Evolutionary conservation across 1,284 basidiomycete genomes (phyloP).

Genomic region (Ustilago cynodontis): DNA sequence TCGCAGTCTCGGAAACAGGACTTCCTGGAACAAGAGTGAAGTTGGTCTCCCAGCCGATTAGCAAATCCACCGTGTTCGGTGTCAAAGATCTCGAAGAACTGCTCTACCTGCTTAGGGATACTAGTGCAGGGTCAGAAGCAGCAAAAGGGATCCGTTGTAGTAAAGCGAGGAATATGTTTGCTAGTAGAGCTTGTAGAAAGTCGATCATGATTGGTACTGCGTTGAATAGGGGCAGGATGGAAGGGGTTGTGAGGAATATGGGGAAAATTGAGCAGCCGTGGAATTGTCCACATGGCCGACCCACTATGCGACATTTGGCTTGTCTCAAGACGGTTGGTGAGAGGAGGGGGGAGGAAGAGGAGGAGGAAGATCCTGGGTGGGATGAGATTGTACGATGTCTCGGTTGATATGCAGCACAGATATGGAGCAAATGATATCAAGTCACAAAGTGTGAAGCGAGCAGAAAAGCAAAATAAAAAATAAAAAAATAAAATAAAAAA

Average conservation of each 20-base stretch:
- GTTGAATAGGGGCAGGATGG: slow-evolving; percentile 83
- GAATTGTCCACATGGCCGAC: slow-evolving; percentile 94
- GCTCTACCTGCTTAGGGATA: slow-evolving; percentile 84
- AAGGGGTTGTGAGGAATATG: slow-evolving; percentile 85
- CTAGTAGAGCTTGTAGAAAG: slow-evolving; percentile 92
- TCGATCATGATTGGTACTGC: slow-evolving; percentile 96
- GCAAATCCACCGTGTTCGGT: slow-evolving; percentile 87
- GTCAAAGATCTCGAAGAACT: slow-evolving; percentile 91
- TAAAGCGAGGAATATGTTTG: slow-evolving; percentile 96
- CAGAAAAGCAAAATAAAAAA: no score
- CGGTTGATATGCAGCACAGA: neutral
- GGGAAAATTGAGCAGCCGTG: slow-evolving; percentile 96
- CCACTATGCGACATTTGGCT: slow-evolving; percentile 82
- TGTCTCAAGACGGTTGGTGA: slow-evolving; percentile 37
- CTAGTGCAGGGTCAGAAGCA: slow-evolving; percentile 74
- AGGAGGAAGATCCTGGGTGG: slow-evolving; percentile 18
- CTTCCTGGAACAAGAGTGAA: slow-evolving; percentile 75
- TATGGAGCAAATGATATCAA: neutral
- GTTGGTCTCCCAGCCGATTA: slow-evolving; percentile 87
- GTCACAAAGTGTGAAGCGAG: no score
- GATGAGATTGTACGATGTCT: slow-evolving; percentile 22
- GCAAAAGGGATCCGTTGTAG: slow-evolving; percentile 84
- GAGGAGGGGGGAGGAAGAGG: neutral
- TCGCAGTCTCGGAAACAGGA: slow-evolving; percentile 74
- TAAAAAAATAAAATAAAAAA: neutral